Evolutionary conservation across 2,329 filamentous ascomycete genomes (phyloP), one percentile per base, ranked within the genome.

Genomic region (Colletotrichum horii): DNA sequence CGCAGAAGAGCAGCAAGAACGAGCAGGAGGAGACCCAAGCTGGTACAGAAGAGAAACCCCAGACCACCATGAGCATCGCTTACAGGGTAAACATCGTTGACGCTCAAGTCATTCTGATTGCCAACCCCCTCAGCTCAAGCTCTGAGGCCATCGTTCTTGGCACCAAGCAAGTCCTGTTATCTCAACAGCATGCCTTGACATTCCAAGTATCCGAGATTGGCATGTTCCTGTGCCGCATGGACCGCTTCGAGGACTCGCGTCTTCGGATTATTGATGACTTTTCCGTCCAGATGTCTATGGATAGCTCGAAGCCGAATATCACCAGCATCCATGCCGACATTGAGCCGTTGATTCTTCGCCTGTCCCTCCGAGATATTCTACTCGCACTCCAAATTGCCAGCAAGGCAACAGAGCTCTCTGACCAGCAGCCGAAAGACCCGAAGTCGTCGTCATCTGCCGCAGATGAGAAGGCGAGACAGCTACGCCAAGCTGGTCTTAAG

Each of bases 151-250:
- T 99, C 79, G 97, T 99, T 1, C 89, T 99, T 28, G 95, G 96
- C 65, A 98, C 96, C 3, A 98, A 98, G 82, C 96, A 99, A 83
- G 92, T 98, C 15, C 89, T 98, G 3, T 89, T 98, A 14, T 98
- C 96, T 3, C 94, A 98, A 80, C 97, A 99, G 83, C 95, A 98
- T 86, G 95, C 96, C 11, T 90, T 97, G 79, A 98, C 97, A 1
- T 90, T 99, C 81, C 96, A 99, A 82, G 92, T 99, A 4, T 96
- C 95, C 9, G 93, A 98, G 81, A 91, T 98, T 69, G 97, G 97
- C 79, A 99, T 99, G 97, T 99, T 98, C 83, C 85, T 99, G 36
- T 99, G 97, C 82, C 94, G 97, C 15, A 99, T 99, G 97, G 97
- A 99, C 84, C 95, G 93, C 77, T 98, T 98, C 79, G 96, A 99